Base-by-base conservation (phyloP, 352 stramenopile species). In the Globisporangium lucens region DNA sequence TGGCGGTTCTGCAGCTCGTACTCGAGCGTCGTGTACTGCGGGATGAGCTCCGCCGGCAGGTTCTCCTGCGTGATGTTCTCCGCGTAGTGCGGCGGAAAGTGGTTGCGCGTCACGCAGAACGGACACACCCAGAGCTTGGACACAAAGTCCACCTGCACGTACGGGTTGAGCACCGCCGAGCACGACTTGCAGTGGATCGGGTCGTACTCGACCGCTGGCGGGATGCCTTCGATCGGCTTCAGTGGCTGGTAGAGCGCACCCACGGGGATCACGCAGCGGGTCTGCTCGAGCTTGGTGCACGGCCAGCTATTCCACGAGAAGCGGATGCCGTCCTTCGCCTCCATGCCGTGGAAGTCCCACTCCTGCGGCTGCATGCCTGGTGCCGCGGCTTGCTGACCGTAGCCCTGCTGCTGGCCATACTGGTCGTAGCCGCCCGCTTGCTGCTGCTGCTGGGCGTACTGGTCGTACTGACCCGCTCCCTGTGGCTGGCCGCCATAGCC, bases 301-400 rank as follows among this genome's bases (percentile, higher is more conserved):
- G 98, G 98, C 97, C 98, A 99, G 66, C 92, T 97, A 81, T 99
- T 99, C 89, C 98, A 99, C 56, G 94, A 98, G 71, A 99, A 98
- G 52, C 98, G 95, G 57, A 98, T 85, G 60, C 97, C 98, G 72
- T 99, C 95, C 68, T 92, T 92, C 57, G 83, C 83, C 68, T 96
- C 88, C 55, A 89, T 80, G 38, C 70, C 88, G 65, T 93, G 82
- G 73, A 96, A 94, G 64, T 96, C 88, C 88, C 88, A 96, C 57
- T 92, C 83, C 68, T 91, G 83, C 24, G 88, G 83, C 70, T 91
- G 85, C 79, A 89, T 80, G 30, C 84, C 87, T 2, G 81, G 76
- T 59, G 78, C 67, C 29, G 79, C 70, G 65, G 46, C 72, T n/a
- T 61, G 68, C 55, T 78, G 69, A 52, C 71, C 73, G 38, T 83